phyloP scores from a whole-genome alignment of 2,329 filamentous ascomycete genomes.

The Chrysosporium keratinophilum region DNA sequence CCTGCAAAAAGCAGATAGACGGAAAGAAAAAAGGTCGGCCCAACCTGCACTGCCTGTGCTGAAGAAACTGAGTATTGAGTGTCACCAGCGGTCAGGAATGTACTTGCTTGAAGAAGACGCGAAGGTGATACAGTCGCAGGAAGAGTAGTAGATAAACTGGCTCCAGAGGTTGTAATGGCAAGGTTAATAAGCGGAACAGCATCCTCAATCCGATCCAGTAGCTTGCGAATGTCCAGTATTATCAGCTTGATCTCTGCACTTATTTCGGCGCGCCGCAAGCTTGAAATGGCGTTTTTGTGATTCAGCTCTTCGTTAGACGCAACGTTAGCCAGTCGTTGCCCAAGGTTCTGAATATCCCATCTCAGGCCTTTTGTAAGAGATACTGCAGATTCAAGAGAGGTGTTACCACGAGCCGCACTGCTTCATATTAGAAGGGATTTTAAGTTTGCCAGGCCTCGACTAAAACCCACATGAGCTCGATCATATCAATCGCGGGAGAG shows the following conservation, averaged over 20 bases:
- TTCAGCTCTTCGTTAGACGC: conserved; percentile 47
- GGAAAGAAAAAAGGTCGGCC: conserved; percentile 74
- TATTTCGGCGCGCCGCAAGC: conserved; percentile 45
- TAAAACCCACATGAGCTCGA: conserved; percentile 64
- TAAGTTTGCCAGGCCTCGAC: background rate
- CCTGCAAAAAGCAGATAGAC: conserved; percentile 92
- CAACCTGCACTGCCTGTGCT: conserved; percentile 62
- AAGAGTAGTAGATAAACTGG: conserved; percentile 68
- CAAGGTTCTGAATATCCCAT: conserved; percentile 70
- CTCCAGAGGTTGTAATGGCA: conserved; percentile 87
- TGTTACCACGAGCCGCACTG: conserved; percentile 62
- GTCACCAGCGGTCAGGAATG: conserved; percentile 77
- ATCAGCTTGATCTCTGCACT: conserved; percentile 59
- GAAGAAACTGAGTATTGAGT: conserved; percentile 63
- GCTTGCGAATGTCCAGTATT: conserved; percentile 60
- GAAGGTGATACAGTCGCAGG: conserved; percentile 81
- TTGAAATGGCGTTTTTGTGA: conserved; percentile 25
- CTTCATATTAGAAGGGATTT: conserved; percentile 18
- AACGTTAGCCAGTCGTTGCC: conserved; percentile 60
- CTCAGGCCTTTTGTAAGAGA: conserved; percentile 72
- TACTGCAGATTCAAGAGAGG: conserved; percentile 73
- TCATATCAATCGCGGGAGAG: conserved; percentile 81
- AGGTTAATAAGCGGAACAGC: conserved; percentile 85
- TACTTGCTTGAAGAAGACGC: conserved; percentile 81
- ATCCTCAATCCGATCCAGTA: conserved; percentile 74